Percentiles rank a stretch among this genome's conserved stretches.
phyloP scores from a whole-genome alignment of 1,139 yeast genomes.

The Candida glucosophila region DNA sequence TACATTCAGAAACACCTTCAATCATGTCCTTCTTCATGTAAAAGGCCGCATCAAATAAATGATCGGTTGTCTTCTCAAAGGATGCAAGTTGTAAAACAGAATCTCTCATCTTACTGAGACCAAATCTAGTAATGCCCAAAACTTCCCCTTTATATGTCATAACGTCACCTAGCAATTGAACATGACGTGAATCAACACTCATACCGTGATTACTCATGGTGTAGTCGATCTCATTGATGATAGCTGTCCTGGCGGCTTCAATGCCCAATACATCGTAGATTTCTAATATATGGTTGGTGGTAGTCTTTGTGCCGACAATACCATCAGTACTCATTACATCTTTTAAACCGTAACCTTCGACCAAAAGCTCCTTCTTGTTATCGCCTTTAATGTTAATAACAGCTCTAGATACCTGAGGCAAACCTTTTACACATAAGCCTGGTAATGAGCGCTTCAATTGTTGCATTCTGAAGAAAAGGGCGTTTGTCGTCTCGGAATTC shows the following conservation, averaged over 20 bases:
- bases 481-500: constrained; percentile 19
- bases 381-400: constrained; percentile 90
- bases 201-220: constrained; percentile 99
- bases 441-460: constrained; percentile 80
- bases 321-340: constrained; percentile 98
- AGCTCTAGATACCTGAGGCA: constrained; percentile 86
- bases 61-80: constrained; percentile 97
- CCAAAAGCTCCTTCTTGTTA: constrained; percentile 80
- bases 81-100: constrained; percentile 95
- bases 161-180: constrained; percentile 93
- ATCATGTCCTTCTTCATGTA: constrained; percentile 93
- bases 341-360: constrained; percentile 95
- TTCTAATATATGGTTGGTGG: constrained; percentile 88
- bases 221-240: constrained; percentile 89
- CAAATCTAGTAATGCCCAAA: constrained; percentile 95
- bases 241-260: constrained; percentile 93
- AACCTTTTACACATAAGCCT: constrained; percentile 83
- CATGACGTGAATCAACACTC: constrained; percentile 99
- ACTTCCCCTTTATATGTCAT: constrained; percentile 99
- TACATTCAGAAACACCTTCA: constrained; percentile 97
- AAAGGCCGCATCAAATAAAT: constrained; percentile 95
- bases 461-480: constrained; percentile 82
- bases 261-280: constrained; percentile 87
- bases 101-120: constrained; percentile 97
- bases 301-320: constrained; percentile 78